These are phyloP conservation scores for Akebia trifoliata DNA, from an alignment of 164 flowering plant species.

Conservation along the genomic window DNA sequence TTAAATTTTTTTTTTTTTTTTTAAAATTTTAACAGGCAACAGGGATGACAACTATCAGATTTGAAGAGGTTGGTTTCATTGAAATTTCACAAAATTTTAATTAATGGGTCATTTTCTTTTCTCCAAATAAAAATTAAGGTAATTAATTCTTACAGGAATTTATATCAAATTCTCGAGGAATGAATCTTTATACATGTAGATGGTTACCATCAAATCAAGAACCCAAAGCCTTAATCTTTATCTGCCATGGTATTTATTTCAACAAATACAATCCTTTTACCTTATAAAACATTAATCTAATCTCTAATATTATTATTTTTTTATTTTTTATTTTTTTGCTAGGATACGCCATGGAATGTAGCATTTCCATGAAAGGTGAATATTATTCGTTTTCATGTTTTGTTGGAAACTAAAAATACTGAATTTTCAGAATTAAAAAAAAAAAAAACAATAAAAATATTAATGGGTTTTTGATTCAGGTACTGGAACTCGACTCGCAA, in stretches of 20 bases:
- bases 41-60: slow-evolving; percentile 16
- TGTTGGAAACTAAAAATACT: not conserved
- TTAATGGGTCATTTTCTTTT: not conserved
- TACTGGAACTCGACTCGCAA: slow-evolving; percentile 54
- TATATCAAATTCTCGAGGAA: slow-evolving; percentile 40
- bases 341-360: slow-evolving; percentile 89
- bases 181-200: slow-evolving; percentile 55
- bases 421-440: not conserved
- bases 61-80: slow-evolving; percentile 29
- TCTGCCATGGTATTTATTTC: slow-evolving; percentile 43
- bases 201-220: slow-evolving; percentile 56
- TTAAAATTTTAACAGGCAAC: slow-evolving; percentile 9
- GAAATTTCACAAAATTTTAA: too few species aligned
- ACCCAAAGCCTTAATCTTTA: slow-evolving; percentile 62
- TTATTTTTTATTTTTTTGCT: not conserved
- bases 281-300: too few species aligned
- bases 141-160: slow-evolving; percentile 49
- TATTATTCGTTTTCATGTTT: not conserved
- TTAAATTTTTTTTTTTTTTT: not conserved
- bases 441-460: not conserved
- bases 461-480: slow-evolving; percentile 25
- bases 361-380: slow-evolving; percentile 78
- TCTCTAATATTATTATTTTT: not conserved
- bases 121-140: too few species aligned
- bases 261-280: too few species aligned